Conservation (phyloP, 2,329 filamentous ascomycete genomes). For the Fusarium avenaceum region DNA sequence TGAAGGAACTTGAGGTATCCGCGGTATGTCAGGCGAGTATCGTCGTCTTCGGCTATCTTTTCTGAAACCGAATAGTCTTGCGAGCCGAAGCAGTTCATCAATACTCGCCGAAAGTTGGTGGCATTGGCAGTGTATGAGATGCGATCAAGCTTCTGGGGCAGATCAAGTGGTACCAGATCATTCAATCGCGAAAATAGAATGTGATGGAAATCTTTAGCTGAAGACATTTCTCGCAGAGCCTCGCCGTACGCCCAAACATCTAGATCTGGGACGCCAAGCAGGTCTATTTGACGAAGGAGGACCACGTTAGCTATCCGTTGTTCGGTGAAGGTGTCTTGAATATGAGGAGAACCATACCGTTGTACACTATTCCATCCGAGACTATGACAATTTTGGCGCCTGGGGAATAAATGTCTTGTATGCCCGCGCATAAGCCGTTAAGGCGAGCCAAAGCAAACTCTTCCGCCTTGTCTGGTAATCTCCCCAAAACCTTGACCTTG, state of each 20-base stretch:
- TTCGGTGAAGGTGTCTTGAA: no score
- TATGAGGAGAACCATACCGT: no score
- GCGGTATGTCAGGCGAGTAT: constrained; percentile 50
- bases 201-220: constrained; percentile 55
- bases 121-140: constrained; percentile 55
- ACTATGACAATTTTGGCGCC: constrained; percentile 58
- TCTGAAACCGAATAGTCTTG: constrained; percentile 48
- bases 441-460: constrained; percentile 48
- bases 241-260: constrained; percentile 65
- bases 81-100: constrained; percentile 46
- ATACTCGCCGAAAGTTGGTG: constrained; percentile 49
- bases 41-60: constrained; percentile 48
- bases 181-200: constrained; percentile 62
- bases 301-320: no score
- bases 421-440: constrained; percentile 48
- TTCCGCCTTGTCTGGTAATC: constrained; percentile 51
- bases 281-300: no score
- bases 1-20: constrained; percentile 51
- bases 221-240: constrained; percentile 56
- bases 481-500: constrained; percentile 51
- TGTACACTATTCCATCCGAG: constrained; percentile 68
- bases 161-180: constrained; percentile 58
- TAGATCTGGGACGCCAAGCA: constrained; percentile 61
- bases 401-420: constrained; percentile 48
- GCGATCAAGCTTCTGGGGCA: constrained; percentile 58